A percentile compares a stretch with the other conserved stretches of the same genome.
phyloP scores from a whole-genome alignment of 1,284 basidiomycete species.

The Malassezia dermatis region DNA sequence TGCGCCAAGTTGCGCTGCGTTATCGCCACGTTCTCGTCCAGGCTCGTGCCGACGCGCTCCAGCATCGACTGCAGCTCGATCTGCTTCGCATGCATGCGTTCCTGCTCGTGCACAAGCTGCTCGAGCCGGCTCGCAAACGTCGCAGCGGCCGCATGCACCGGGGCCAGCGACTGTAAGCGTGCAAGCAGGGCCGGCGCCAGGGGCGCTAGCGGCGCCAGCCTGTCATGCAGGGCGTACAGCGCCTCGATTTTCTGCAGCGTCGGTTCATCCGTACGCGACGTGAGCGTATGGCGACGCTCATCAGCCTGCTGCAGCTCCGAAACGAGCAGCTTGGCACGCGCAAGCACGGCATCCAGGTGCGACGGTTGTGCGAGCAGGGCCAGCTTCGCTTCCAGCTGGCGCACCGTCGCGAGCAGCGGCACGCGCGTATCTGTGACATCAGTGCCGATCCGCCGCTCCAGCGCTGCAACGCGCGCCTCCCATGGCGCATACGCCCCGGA shows the following conservation, averaged over 20 bases:
- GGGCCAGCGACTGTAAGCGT: constrained; percentile 69
- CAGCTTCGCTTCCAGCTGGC: constrained; percentile 71
- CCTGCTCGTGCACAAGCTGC: constrained; percentile 59
- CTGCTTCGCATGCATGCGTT: constrained; percentile 52
- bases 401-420: constrained; percentile 69
- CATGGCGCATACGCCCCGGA: background rate
- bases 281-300: constrained; percentile 50
- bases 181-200: constrained; percentile 83
- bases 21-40: constrained; percentile 58
- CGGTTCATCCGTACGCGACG: constrained; percentile 44
- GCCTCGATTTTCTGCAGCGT: constrained; percentile 24
- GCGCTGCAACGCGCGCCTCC: constrained; percentile 18
- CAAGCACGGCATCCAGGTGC: constrained; percentile 89
- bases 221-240: constrained; percentile 63
- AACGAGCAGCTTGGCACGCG: constrained; percentile 80
- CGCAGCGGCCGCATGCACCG: constrained; percentile 69
- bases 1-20: constrained; percentile 52
- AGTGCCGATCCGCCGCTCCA: constrained; percentile 26
- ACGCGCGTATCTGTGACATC: constrained; percentile 44
- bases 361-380: constrained; percentile 83
- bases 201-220: constrained; percentile 74
- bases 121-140: constrained; percentile 63
- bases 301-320: constrained; percentile 82
- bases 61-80: constrained; percentile 63
- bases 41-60: constrained; percentile 49